Evolutionary conservation across 768 basidiomycete species (phyloP).

Genomic region (Mycena capillaripes): DNA sequence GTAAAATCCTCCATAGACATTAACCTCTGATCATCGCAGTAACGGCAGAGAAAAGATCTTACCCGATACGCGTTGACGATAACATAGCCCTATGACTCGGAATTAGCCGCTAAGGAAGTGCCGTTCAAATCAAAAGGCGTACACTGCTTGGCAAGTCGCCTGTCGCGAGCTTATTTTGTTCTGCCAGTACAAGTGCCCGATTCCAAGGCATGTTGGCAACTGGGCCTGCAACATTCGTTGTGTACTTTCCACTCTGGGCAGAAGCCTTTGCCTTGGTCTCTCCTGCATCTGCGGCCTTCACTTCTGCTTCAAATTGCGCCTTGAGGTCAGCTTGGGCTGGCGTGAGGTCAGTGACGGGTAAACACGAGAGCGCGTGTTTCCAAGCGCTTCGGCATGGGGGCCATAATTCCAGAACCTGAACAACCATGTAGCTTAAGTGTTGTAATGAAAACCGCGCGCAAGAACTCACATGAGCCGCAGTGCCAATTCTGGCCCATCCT

Average conservation of each 20-base stretch:
- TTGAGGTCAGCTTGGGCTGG: constrained; percentile 50
- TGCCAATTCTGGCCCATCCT: constrained; percentile 56
- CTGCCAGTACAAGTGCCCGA: constrained; percentile 38
- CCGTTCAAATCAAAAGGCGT: background rate
- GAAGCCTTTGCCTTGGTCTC: background rate
- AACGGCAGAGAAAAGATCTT: background rate
- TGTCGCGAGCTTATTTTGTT: constrained; percentile 33
- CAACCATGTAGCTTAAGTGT: too few species aligned
- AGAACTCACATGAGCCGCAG: constrained; percentile 46
- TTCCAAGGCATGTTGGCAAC: constrained; percentile 43
- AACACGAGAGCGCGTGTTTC: constrained; percentile 48
- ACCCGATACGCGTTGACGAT: constrained; percentile 51
- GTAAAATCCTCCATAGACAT: constrained; percentile 45
- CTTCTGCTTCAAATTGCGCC: constrained; percentile 48
- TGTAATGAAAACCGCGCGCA: background rate
- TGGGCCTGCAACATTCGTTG: background rate
- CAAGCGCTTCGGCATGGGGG: constrained; percentile 42
- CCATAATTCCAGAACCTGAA: constrained; percentile 42
- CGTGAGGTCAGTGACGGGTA: constrained; percentile 46
- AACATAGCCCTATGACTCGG: constrained; percentile 45
- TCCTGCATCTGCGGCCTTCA: constrained; percentile 43
- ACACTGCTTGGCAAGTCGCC: constrained; percentile 31
- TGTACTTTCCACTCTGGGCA: constrained; percentile 1
- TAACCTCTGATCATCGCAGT: background rate
- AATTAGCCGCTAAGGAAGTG: background rate